Percentiles rank a stretch among this genome's conserved stretches.
These are phyloP conservation scores for Jamesozyma rosinii DNA, from an alignment of 805 yeast species.

Conservation along the genomic window DNA sequence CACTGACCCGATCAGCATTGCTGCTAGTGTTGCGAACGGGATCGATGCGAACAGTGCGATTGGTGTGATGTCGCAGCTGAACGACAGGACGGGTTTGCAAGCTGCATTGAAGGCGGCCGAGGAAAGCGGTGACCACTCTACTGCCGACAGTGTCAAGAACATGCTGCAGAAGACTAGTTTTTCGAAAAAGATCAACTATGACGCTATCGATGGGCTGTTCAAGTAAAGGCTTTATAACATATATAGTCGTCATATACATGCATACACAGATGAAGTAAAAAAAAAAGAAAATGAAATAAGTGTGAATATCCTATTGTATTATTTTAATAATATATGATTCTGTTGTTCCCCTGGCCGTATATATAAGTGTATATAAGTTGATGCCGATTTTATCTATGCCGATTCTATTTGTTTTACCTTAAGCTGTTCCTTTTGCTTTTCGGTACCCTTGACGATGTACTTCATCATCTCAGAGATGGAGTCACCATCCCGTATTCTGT, in stretches of 20 bases:
- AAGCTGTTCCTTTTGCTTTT: not conserved
- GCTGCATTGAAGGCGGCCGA: conserved; percentile 35
- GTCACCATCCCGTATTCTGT: conserved; percentile 62
- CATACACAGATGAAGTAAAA: not conserved
- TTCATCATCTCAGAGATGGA: conserved; percentile 43
- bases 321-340: too few species aligned
- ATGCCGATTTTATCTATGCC: too few species aligned
- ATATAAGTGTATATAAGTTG: not conserved
- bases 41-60: conserved; percentile 16
- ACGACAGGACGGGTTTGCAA: conserved; percentile 30
- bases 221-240: not conserved
- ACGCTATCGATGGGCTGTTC: conserved; percentile 53
- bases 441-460: conserved; percentile 48
- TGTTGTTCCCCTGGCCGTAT: not conserved
- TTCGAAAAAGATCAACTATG: conserved; percentile 86
- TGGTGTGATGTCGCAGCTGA: conserved; percentile 16
- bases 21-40: conserved; percentile 6
- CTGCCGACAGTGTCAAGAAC: conserved; percentile 71
- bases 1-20: not conserved
- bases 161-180: conserved; percentile 68
- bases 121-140: conserved; percentile 36
- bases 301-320: too few species aligned
- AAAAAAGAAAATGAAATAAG: conserved; percentile 22
- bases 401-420: not conserved
- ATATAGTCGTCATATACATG: not conserved